A percentile compares a stretch with the other conserved stretches of the same genome.
Conservation (phyloP, 2,329 filamentous ascomycete genomes). For the Fusarium dimerum region DNA sequence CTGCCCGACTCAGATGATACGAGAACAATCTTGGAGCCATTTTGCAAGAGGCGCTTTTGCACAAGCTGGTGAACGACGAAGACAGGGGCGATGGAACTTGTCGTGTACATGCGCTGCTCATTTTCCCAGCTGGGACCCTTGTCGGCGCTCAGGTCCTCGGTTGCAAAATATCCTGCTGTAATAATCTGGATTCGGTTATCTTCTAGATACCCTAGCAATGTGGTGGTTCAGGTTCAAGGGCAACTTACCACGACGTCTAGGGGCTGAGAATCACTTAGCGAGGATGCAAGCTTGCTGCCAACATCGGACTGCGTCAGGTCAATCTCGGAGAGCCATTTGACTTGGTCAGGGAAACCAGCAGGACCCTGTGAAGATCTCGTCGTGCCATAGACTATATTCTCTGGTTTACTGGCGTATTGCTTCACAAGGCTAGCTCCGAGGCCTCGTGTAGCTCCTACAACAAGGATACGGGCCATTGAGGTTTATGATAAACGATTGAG, state of each 20-base stretch:
- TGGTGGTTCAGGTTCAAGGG: neutral
- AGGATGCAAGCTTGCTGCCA: conserved; percentile 47
- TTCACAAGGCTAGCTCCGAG: conserved; percentile 63
- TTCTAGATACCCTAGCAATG: conserved; percentile 3
- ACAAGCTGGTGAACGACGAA: conserved; percentile 66
- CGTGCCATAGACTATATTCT: conserved; percentile 60
- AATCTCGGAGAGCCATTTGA: conserved; percentile 60
- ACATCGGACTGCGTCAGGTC: conserved; percentile 54
- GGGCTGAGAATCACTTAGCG: conserved; percentile 41
- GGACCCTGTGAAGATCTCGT: conserved; percentile 51
- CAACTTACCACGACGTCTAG: conserved; percentile 46
- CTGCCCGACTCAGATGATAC: conserved; percentile 72
- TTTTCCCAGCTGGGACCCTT: conserved; percentile 64
- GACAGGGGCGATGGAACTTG: conserved; percentile 63
- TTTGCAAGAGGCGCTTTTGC: conserved; percentile 51
- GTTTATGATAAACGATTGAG: neutral
- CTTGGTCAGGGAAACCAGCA: conserved; percentile 40
- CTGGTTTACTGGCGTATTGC: conserved; percentile 51
- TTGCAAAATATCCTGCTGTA: conserved; percentile 68
- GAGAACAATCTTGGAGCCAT: conserved; percentile 64
- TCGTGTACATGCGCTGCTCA: conserved; percentile 71
- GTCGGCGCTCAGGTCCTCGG: conserved; percentile 59
- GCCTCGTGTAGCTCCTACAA: conserved; percentile 69
- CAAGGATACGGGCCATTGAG: conserved; percentile 53
- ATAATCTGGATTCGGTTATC: conserved; percentile 51